A percentile compares a stretch with the other conserved stretches of the same genome.
Evolutionary conservation across 202 grass and related monocot genomes (phyloP).

Genomic region (Musa balbisiana): DNA sequence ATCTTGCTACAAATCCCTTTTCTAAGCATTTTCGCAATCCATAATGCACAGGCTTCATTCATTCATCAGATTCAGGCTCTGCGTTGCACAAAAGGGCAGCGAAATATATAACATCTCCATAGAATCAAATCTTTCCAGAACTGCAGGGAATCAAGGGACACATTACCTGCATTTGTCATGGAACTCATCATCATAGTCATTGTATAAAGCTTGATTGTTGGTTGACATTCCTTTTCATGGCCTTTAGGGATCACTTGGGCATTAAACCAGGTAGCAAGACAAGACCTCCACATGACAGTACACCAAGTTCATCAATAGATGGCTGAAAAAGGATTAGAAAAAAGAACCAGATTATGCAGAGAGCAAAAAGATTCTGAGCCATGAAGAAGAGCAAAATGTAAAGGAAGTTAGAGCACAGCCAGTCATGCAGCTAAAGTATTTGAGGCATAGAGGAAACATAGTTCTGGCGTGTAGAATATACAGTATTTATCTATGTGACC

Average conservation of each 20-base stretch:
- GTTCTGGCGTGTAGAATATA: too few species aligned
- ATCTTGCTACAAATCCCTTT: slow-evolving; percentile 80
- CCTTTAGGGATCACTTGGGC: slow-evolving; percentile 87
- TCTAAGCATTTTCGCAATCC: slow-evolving; percentile 78
- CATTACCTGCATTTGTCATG: slow-evolving; percentile 76
- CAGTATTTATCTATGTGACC: too few species aligned
- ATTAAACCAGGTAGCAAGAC: slow-evolving; percentile 88
- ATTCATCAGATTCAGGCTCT: slow-evolving; percentile 85
- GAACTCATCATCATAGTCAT: slow-evolving; percentile 96
- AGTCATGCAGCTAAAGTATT: too few species aligned
- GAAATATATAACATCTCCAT: background rate
- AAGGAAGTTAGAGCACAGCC: background rate
- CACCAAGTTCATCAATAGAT: background rate
- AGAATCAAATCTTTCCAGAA: background rate
- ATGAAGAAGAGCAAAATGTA: background rate
- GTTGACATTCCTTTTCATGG: slow-evolving; percentile 86
- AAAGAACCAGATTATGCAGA: background rate
- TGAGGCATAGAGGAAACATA: too few species aligned
- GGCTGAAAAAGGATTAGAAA: background rate
- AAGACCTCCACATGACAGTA: slow-evolving; percentile 44
- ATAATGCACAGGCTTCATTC: slow-evolving; percentile 46
- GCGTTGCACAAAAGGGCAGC: slow-evolving; percentile 10
- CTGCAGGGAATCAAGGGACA: background rate
- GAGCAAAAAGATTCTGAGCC: background rate
- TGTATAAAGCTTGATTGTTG: slow-evolving; percentile 77